A percentile compares a stretch with the other conserved stretches of the same genome.
Evolutionary conservation across 2,329 filamentous ascomycete genomes (phyloP).

Genomic region (Penicillium sclerotiorum): DNA sequence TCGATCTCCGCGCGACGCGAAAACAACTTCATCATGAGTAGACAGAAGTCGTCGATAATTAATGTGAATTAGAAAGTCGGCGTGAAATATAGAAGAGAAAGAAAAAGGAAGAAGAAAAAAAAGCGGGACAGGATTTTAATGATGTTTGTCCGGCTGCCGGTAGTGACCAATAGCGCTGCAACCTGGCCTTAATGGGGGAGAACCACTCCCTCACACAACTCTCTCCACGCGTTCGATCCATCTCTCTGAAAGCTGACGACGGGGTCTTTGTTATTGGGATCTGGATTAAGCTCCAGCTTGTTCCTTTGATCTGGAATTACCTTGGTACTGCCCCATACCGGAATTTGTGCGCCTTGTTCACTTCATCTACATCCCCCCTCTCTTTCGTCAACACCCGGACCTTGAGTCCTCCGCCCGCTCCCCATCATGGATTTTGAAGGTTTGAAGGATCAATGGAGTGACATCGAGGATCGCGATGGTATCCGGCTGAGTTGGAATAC

Average conservation of each 20-base stretch:
- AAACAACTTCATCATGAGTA: slow-evolving; percentile 60
- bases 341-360: slow-evolving; percentile 19
- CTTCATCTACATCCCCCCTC: slow-evolving; percentile 24
- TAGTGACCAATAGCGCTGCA: slow-evolving; percentile 45
- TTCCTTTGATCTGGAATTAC: slow-evolving; percentile 21
- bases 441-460: slow-evolving; percentile 93
- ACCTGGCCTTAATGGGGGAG: slow-evolving; percentile 47
- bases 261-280: slow-evolving; percentile 29
- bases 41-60: slow-evolving; percentile 60
- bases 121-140: slow-evolving; percentile 35
- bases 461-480: slow-evolving; percentile 95
- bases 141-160: slow-evolving; percentile 35
- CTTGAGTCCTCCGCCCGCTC: slow-evolving; percentile 22
- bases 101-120: slow-evolving; percentile 45
- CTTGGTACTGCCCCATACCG: slow-evolving; percentile 22
- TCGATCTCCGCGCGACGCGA: slow-evolving; percentile 69
- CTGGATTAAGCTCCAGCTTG: slow-evolving; percentile 35
- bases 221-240: slow-evolving; percentile 32
- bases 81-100: slow-evolving; percentile 39
- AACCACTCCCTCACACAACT: slow-evolving; percentile 39
- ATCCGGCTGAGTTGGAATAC: slow-evolving; percentile 98
- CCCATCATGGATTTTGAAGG: slow-evolving; percentile 83
- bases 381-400: slow-evolving; percentile 28
- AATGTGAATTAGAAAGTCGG: slow-evolving; percentile 60
- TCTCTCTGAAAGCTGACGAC: slow-evolving; percentile 31